Percentiles rank a stretch among this genome's conserved stretches.
Conservation (phyloP, 805 yeast species). For the Metschnikowia colocasiae region DNA sequence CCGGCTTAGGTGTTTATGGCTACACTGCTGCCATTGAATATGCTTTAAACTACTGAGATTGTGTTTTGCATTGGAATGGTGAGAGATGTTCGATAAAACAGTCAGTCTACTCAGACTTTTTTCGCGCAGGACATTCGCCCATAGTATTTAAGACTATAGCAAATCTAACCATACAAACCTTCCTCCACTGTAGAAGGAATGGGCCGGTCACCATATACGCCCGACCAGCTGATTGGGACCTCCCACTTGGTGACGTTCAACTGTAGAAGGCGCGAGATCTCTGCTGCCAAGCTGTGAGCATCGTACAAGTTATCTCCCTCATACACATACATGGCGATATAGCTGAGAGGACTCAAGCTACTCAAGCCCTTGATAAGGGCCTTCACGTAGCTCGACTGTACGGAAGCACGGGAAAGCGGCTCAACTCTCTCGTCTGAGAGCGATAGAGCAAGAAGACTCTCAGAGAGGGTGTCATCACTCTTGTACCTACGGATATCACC, state of each 20-base stretch:
- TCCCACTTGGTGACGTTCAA: slow-evolving; percentile 31
- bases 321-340: slow-evolving; percentile 62
- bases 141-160: neutral
- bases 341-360: slow-evolving; percentile 25
- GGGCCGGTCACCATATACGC: slow-evolving; percentile 75
- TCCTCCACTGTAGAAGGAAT: slow-evolving; percentile 68
- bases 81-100: neutral
- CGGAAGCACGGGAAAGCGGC: slow-evolving; percentile 10
- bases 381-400: slow-evolving; percentile 14
- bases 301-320: slow-evolving; percentile 88
- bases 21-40: slow-evolving; percentile 40
- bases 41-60: slow-evolving; percentile 33
- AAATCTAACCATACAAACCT: slow-evolving; percentile 59
- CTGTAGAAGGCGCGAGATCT: slow-evolving; percentile 27
- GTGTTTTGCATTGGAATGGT: neutral
- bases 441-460: slow-evolving; percentile 28
- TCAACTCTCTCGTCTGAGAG: slow-evolving; percentile 14
- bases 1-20: slow-evolving; percentile 42
- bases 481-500: slow-evolving; percentile 27
- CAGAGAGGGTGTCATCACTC: slow-evolving; percentile 25
- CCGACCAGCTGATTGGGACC: slow-evolving; percentile 76
- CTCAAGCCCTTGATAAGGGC: slow-evolving; percentile 12
- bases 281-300: slow-evolving; percentile 51
- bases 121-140: neutral
- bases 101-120: neutral